These are phyloP conservation scores for Verticillium zaregamsianum DNA, from an alignment of 2,329 filamentous ascomycete genomes.

Conservation along the genomic window DNA sequence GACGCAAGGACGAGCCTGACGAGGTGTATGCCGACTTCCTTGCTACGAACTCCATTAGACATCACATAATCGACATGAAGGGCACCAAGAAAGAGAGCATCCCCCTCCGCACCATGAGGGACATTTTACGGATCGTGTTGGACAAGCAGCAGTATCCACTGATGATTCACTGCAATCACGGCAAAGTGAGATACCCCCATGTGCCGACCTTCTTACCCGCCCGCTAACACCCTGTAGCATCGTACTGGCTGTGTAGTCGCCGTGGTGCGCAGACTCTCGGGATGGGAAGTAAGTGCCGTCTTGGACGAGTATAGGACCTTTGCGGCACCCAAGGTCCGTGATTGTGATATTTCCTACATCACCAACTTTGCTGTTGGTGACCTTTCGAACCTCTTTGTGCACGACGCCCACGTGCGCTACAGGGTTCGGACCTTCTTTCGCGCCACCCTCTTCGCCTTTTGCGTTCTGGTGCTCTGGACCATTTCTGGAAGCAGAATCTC, in stretches of 20 bases:
- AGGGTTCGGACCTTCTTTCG: conserved; percentile 34
- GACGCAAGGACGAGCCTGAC: conserved; percentile 55
- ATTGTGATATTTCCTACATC: conserved; percentile 58
- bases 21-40: conserved; percentile 59
- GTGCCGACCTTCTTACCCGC: background rate
- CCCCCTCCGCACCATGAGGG: conserved; percentile 60
- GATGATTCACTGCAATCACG: conserved; percentile 89
- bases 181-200: conserved; percentile 50
- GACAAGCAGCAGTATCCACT: conserved; percentile 73
- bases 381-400: conserved; percentile 32
- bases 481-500: conserved; percentile 29
- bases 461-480: conserved; percentile 39
- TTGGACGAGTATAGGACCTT: conserved; percentile 71
- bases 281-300: conserved; percentile 59
- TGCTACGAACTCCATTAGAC: conserved; percentile 60
- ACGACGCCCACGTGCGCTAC: conserved; percentile 17
- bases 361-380: conserved; percentile 39
- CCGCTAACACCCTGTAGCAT: conserved; percentile 47
- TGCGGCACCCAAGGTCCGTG: conserved; percentile 55
- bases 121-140: conserved; percentile 67
- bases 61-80: conserved; percentile 71
- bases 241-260: conserved; percentile 87
- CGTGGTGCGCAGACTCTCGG: conserved; percentile 68
- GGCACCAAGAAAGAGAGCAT: conserved; percentile 84
- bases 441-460: conserved; percentile 35